phyloP scores from a whole-genome alignment of 352 stramenopile genomes.

The Globisporangium takayamanum region DNA sequence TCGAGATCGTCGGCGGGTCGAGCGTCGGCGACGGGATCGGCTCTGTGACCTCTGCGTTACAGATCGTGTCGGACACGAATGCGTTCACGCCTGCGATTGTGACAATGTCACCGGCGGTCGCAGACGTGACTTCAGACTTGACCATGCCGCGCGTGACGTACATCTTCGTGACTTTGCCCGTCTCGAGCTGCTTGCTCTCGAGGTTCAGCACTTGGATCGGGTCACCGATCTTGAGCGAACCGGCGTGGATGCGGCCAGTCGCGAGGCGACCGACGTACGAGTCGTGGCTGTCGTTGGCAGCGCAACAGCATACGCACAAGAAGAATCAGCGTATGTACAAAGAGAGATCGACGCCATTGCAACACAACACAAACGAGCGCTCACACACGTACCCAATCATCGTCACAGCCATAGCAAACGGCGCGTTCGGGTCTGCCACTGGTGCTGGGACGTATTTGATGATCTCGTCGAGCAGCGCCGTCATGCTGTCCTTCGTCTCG shows the following conservation, averaged over 20 bases:
- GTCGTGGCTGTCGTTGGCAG: conserved; percentile 78
- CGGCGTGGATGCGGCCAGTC: conserved; percentile 93
- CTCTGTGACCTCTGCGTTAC: conserved; percentile 53
- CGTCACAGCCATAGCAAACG: conserved; percentile 94
- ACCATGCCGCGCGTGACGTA: conserved; percentile 76
- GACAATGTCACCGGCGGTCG: conserved; percentile 94
- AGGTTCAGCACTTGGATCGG: conserved; percentile 87
- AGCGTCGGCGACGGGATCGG: conserved; percentile 93
- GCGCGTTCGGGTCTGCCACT: conserved; percentile 59
- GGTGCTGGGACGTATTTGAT: conserved; percentile 92
- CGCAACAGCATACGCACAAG: neutral
- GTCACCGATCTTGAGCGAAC: conserved; percentile 89
- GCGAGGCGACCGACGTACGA: conserved; percentile 96
- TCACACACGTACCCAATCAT: conserved; percentile 78
- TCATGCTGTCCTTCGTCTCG: conserved; percentile 84
- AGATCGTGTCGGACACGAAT: conserved; percentile 88
- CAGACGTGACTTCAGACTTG: conserved; percentile 84
- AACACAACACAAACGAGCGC: neutral
- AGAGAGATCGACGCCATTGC: neutral
- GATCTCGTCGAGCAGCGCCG: conserved; percentile 96
- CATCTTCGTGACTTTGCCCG: conserved; percentile 83
- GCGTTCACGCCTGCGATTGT: conserved; percentile 93
- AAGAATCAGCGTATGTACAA: neutral
- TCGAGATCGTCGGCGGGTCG: conserved; percentile 95
- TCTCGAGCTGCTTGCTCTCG: conserved; percentile 74